Percentiles rank a stretch among this genome's conserved stretches.
Conservation (phyloP, 2,329 filamentous ascomycete species). For the Sordariomycetes sp. region DNA sequence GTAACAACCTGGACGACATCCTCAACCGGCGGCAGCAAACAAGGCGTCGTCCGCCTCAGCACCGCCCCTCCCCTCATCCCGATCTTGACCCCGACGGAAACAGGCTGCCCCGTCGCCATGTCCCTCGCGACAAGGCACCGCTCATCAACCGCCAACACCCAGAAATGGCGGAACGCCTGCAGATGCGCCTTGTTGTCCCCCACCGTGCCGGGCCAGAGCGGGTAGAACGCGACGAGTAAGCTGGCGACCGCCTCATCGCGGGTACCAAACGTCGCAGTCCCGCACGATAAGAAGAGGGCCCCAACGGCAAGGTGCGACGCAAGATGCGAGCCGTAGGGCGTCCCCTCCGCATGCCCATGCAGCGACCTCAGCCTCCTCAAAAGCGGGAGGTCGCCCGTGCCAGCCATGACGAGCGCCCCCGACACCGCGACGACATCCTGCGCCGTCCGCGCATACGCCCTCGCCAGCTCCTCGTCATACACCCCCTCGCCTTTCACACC, state of each 20-base stretch:
- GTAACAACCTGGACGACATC: conserved; percentile 47
- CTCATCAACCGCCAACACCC: conserved; percentile 85
- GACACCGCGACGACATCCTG: conserved; percentile 79
- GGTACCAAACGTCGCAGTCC: conserved; percentile 82
- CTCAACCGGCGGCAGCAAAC: conserved; percentile 50
- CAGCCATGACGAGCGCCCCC: conserved; percentile 83
- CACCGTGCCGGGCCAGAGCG: conserved; percentile 76
- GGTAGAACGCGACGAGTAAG: conserved; percentile 85
- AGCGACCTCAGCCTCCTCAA: conserved; percentile 77
- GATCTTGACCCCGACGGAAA: conserved; percentile 60
- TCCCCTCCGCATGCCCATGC: conserved; percentile 64
- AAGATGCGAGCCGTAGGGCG: conserved; percentile 85
- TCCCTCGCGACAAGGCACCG: conserved; percentile 83
- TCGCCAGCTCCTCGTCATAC: conserved; percentile 76
- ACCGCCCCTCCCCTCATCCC: conserved; percentile 31
- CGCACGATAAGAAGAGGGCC: conserved; percentile 80
- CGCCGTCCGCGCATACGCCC: conserved; percentile 77
- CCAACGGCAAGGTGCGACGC: conserved; percentile 88
- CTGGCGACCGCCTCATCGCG: conserved; percentile 78
- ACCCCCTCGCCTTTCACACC: conserved; percentile 17
- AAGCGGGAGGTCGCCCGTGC: conserved; percentile 77
- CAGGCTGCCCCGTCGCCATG: conserved; percentile 67
- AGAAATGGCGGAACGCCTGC: conserved; percentile 93
- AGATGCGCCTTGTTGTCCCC: conserved; percentile 91
- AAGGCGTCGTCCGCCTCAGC: conserved; percentile 37